Percentiles rank a stretch among this genome's conserved stretches.
These are phyloP conservation scores for Gonium pectorale DNA, from an alignment of 139 green algal genomes.

Conservation along the genomic window DNA sequence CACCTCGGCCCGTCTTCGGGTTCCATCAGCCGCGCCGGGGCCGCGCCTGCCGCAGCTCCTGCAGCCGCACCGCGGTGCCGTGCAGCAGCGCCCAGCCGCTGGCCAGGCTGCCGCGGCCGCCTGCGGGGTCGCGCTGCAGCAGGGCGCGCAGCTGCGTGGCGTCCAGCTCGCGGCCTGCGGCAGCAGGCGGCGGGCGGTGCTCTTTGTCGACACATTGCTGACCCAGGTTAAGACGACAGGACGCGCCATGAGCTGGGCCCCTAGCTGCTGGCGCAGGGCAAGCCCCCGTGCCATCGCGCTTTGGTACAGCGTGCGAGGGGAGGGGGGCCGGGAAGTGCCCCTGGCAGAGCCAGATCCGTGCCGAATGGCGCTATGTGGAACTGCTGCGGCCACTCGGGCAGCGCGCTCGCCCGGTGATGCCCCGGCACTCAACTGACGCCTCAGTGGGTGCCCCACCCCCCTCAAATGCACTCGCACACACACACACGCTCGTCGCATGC, in stretches of 20 bases:
- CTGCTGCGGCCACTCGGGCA: no score
- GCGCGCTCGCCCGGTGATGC: no score
- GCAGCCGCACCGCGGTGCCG: background rate
- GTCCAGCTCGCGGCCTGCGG: background rate
- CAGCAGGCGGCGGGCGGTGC: background rate
- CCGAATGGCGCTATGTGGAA: no score
- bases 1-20: no score
- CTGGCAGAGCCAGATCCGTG: no score
- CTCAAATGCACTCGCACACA: no score
- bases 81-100: background rate
- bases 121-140: background rate
- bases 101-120: background rate
- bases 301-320: background rate
- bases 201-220: background rate
- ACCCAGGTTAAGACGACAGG: background rate
- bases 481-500: no score
- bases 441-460: no score
- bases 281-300: background rate
- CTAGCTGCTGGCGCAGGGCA: background rate
- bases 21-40: no score
- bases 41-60: background rate
- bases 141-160: background rate
- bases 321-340: background rate
- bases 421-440: no score
- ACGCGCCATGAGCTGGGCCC: no score